Conservation (phyloP, 2,329 filamentous ascomycete species). For the Trichoderma harzianum region DNA sequence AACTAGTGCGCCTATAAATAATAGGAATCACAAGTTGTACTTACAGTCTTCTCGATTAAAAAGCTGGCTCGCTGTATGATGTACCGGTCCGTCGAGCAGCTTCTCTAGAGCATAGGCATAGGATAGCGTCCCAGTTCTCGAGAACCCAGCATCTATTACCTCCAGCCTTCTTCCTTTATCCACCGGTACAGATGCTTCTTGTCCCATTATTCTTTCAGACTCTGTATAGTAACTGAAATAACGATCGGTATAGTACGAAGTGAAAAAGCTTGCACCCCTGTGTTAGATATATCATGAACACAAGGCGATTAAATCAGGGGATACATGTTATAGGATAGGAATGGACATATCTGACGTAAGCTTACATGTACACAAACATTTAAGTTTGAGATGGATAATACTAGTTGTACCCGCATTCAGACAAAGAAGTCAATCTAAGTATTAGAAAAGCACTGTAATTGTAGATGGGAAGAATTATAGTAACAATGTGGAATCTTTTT, state of each 20-base stretch:
- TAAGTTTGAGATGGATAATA: not conserved
- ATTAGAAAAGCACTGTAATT: not conserved
- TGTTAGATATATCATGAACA: not conserved
- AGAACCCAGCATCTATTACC: not conserved
- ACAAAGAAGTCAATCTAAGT: not conserved
- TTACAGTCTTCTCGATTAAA: not conserved
- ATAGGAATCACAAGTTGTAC: not conserved
- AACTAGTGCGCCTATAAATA: not conserved
- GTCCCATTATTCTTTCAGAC: not conserved
- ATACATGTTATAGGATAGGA: not conserved
- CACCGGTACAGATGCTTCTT: not conserved
- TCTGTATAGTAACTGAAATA: not conserved
- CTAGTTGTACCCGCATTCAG: not conserved
- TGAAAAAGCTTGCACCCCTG: not conserved
- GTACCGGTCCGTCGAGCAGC: not conserved
- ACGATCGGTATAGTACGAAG: not conserved
- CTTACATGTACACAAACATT: not conserved
- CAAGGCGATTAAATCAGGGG: not conserved
- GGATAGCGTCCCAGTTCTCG: not conserved
- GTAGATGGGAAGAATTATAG: not conserved
- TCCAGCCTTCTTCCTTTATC: not conserved
- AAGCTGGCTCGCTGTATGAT: not conserved
- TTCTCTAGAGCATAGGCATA: not conserved
- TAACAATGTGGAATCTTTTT: not conserved
- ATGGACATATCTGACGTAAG: not conserved